Conservation (phyloP, 495 filamentous ascomycete species). For the Aspergillus bridgeri region DNA sequence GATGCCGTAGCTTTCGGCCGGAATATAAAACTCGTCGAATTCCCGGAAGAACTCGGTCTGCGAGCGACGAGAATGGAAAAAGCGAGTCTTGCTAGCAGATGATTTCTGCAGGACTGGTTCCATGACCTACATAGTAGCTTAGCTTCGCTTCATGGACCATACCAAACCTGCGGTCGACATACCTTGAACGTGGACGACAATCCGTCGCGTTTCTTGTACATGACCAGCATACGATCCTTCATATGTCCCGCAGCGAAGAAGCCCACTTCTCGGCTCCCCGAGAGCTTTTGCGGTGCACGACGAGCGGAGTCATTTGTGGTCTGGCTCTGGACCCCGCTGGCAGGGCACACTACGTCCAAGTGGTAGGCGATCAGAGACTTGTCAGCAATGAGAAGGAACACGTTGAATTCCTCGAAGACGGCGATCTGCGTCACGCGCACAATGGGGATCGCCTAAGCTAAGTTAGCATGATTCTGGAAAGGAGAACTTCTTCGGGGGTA, state of each 20-base stretch:
- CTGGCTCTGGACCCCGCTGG: slow-evolving; percentile 55
- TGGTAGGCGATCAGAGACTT: slow-evolving; percentile 92
- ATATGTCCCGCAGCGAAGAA: slow-evolving; percentile 95
- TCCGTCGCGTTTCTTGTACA: slow-evolving; percentile 95
- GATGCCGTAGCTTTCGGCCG: slow-evolving; percentile 89
- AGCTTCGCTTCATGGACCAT: neutral
- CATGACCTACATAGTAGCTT: slow-evolving; percentile 53
- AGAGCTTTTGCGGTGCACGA: slow-evolving; percentile 85
- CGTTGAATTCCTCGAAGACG: slow-evolving; percentile 90
- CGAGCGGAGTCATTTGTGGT: slow-evolving; percentile 58
- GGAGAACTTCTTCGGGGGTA: neutral
- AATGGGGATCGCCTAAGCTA: slow-evolving; percentile 62
- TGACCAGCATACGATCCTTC: slow-evolving; percentile 91
- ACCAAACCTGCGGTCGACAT: slow-evolving; percentile 3
- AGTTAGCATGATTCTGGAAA: slow-evolving; percentile 16
- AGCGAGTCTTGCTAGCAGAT: slow-evolving; percentile 52
- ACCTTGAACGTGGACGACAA: slow-evolving; percentile 88
- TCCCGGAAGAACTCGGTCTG: slow-evolving; percentile 95
- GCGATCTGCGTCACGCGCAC: slow-evolving; percentile 85
- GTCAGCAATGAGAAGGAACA: slow-evolving; percentile 87
- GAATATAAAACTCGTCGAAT: slow-evolving; percentile 98
- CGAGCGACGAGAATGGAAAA: slow-evolving; percentile 60
- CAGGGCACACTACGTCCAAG: slow-evolving; percentile 80
- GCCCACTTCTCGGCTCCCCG: slow-evolving; percentile 80
- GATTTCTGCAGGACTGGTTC: slow-evolving; percentile 90